These are phyloP conservation scores for Hanseniaspora pseudoguilliermondii DNA, from an alignment of 805 yeast species.

Conservation along the genomic window DNA sequence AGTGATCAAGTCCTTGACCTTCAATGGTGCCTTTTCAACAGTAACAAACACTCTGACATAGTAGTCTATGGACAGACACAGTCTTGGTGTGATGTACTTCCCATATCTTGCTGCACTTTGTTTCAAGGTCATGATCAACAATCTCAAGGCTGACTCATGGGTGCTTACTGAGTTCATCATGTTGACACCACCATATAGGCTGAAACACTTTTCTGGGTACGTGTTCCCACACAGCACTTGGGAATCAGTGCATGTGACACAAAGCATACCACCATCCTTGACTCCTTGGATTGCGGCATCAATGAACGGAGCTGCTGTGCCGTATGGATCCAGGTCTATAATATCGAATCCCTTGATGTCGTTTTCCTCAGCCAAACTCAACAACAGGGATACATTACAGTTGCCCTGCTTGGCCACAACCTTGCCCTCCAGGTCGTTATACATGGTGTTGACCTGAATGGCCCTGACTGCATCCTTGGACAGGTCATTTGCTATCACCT, in stretches of 20 bases:
- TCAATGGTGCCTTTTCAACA: constrained; percentile 63
- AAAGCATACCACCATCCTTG: constrained; percentile 69
- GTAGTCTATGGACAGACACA: constrained; percentile 80
- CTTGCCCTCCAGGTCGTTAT: constrained; percentile 45
- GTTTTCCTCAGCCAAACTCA: constrained; percentile 24
- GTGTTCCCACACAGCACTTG: constrained; percentile 93
- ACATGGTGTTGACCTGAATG: constrained; percentile 56
- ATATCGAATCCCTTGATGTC: constrained; percentile 52
- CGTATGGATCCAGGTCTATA: constrained; percentile 92
- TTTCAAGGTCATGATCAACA: constrained; percentile 65
- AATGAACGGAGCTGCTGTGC: constrained; percentile 90
- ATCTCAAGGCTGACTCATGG: constrained; percentile 84
- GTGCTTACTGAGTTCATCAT: constrained; percentile 66
- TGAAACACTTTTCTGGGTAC: constrained; percentile 93
- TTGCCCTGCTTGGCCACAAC: constrained; percentile 70
- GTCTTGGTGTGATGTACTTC: constrained; percentile 71
- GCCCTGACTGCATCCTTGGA: constrained; percentile 73
- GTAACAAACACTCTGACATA: constrained; percentile 77
- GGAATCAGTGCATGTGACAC: constrained; percentile 92
- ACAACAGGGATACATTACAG: constrained; percentile 74
- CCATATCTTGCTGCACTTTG: constrained; percentile 82
- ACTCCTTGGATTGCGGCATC: constrained; percentile 81
- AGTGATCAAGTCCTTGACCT: constrained; percentile 67
- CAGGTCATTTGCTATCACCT: constrained; percentile 80
- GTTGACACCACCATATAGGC: constrained; percentile 86